Percentiles rank a stretch among this genome's conserved stretches.
Conservation (phyloP, 441 rosid genomes). For the Gossypium lobatum region DNA sequence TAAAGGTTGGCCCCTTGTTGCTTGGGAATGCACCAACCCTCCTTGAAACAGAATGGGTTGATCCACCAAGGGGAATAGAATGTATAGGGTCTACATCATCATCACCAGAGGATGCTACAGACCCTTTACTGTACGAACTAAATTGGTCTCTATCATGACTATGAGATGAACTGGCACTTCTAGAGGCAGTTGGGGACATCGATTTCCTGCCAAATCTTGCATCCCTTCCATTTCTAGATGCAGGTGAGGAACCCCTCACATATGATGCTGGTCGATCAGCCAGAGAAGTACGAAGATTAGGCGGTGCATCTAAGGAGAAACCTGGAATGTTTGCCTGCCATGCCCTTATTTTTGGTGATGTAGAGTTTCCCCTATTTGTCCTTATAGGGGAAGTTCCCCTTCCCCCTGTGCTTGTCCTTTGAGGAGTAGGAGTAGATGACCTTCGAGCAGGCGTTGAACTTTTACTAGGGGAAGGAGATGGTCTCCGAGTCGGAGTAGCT, state of each 20-base stretch:
- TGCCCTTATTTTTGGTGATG: conserved; percentile 82
- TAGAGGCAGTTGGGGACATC: conserved; percentile 88
- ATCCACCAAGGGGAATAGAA: conserved; percentile 48
- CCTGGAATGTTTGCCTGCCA: conserved; percentile 96
- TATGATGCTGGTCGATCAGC: conserved; percentile 91
- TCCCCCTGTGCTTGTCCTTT: conserved; percentile 58
- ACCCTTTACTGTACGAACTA: conserved; percentile 83
- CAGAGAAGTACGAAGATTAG: conserved; percentile 92
- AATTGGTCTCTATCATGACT: conserved; percentile 84
- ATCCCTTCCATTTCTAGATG: conserved; percentile 83
- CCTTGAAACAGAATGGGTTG: conserved; percentile 47
- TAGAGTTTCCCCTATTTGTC: conserved; percentile 71
- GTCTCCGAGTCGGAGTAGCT: conserved; percentile 65
- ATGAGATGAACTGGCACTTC: conserved; percentile 85
- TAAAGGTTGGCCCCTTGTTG: conserved; percentile 55
- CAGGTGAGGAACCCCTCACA: conserved; percentile 96
- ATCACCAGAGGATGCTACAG: conserved; percentile 91
- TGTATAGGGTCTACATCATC: conserved; percentile 76
- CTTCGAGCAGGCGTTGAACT: conserved; percentile 57
- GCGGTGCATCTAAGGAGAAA: conserved; percentile 93
- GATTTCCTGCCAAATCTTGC: conserved; percentile 72
- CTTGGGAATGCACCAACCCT: conserved; percentile 50
- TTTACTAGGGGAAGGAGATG: conserved; percentile 76
- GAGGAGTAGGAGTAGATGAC: conserved; percentile 75
- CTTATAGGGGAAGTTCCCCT: conserved; percentile 82